Evolutionary conservation across 768 basidiomycete species (phyloP), one percentile per base, ranked within the genome.

Genomic region (Russula earlei): DNA sequence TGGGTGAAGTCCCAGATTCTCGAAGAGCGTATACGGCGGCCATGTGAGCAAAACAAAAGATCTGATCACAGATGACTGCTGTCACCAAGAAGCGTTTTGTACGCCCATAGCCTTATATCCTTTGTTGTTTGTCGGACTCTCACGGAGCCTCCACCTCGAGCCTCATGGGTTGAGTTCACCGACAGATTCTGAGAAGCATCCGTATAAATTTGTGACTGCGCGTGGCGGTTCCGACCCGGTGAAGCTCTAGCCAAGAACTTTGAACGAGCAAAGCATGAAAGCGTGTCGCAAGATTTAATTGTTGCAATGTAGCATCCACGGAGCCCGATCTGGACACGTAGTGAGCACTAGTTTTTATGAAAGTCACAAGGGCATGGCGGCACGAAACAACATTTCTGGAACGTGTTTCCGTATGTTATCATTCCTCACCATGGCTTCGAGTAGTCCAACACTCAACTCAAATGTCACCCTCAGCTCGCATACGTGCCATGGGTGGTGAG

Each of bases 241-340:
- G 50, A 52, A 44, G 50, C 49, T 43, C 51, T 29, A 47, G 40
- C 45, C 52, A 40, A 53, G 51, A 53, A 48, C 37, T n/a, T n/a
- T n/a, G n/a, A n/a, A n/a, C 25, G 29, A 38, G n/a, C 22, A 38
- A 52, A 33, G 52, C n/a, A 14, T 25, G 55, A 51, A 51, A 37
- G 49, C 17, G n/a, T 45, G 43, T 25, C 29, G 27, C 25, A 19
- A n/a, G 24, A 25, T 25, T 20, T 36, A 36, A 33, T 36, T 5
- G 36, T 7, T 25, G 29, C 41, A 27, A 42, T 43, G 41, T 22
- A 29, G n/a, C n/a, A 19, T n/a, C 20, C 14, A 10, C 31, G 6
- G 6, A 11, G 49, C 34, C 33, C 36, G 10, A 40, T 12, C 40
- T 8, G 17, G 19, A 34, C 19, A 19, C n/a, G n/a, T n/a, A n/a